Evolutionary conservation across 1,139 yeast genomes (phyloP).

Genomic region (Pichia sp.): DNA sequence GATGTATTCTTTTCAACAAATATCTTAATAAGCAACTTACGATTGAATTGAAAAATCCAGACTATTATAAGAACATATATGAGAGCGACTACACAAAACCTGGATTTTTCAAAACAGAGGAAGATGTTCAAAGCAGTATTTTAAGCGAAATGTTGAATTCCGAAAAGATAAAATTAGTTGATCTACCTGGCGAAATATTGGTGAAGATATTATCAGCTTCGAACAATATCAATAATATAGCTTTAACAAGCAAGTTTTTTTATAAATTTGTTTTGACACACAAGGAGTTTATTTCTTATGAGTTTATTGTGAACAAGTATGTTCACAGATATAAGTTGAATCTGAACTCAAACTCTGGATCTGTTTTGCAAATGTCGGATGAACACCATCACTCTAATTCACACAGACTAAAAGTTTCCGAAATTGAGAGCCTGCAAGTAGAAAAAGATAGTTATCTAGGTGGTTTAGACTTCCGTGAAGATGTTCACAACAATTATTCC

Average conservation of each 20-base stretch:
- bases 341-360: background rate
- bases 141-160: background rate
- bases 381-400: conserved; percentile 13
- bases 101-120: background rate
- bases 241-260: conserved; percentile 12
- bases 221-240: conserved; percentile 15
- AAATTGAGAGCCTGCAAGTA: background rate
- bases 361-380: conserved; percentile 6
- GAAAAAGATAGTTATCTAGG: background rate
- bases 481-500: conserved; percentile 6
- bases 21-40: conserved; percentile 6
- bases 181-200: conserved; percentile 20
- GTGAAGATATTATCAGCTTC: conserved; percentile 18
- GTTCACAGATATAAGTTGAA: conserved; percentile 8
- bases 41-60: conserved; percentile 1
- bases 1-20: conserved; percentile 12
- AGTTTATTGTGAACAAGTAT: conserved; percentile 8
- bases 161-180: background rate
- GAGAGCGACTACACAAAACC: background rate
- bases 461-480: conserved; percentile 6
- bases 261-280: conserved; percentile 15
- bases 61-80: background rate
- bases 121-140: background rate
- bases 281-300: conserved; percentile 10
- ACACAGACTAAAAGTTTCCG: conserved; percentile 11